Conservation (phyloP, 805 yeast species). For the Sugiyamaella qingdaonensis region DNA sequence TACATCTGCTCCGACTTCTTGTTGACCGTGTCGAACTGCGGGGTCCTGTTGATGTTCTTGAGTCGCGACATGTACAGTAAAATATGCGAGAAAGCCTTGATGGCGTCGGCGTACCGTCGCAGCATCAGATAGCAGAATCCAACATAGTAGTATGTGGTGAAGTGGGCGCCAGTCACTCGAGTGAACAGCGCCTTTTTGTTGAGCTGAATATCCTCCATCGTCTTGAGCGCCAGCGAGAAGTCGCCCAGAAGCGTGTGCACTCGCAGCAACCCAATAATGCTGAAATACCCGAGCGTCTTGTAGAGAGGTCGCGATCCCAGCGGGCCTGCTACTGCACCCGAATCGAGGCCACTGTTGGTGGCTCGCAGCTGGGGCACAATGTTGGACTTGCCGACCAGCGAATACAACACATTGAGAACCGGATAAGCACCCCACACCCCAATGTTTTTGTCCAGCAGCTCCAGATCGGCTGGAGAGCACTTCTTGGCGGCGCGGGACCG, state of each 20-base stretch:
- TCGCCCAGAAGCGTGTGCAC: constrained; percentile 49
- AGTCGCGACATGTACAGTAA: constrained; percentile 45
- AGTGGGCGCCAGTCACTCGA: constrained; percentile 46
- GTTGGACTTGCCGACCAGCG: constrained; percentile 40
- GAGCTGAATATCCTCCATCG: constrained; percentile 45
- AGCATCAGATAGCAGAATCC: constrained; percentile 50
- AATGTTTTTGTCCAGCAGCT: constrained; percentile 36
- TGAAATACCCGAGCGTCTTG: constrained; percentile 46
- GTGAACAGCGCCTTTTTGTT: constrained; percentile 46
- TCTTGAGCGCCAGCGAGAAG: constrained; percentile 45
- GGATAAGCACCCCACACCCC: constrained; percentile 46
- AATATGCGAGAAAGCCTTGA: constrained; percentile 46
- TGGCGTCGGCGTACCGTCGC: constrained; percentile 48
- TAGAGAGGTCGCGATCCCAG: constrained; percentile 42
- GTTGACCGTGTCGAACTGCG: constrained; percentile 45
- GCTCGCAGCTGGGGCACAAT: constrained; percentile 40
- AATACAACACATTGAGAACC: constrained; percentile 47
- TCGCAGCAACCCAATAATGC: constrained; percentile 46
- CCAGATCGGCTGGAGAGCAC: constrained; percentile 33
- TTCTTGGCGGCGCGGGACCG: constrained; percentile 33
- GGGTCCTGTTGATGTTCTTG: constrained; percentile 39
- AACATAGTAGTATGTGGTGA: constrained; percentile 48
- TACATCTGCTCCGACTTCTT: constrained; percentile 50
- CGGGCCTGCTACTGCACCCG: constrained; percentile 38
- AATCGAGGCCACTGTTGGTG: constrained; percentile 30